Base-by-base conservation (phyloP, 176 grass and related monocot species). In the Eragrostis nindensis region DNA sequence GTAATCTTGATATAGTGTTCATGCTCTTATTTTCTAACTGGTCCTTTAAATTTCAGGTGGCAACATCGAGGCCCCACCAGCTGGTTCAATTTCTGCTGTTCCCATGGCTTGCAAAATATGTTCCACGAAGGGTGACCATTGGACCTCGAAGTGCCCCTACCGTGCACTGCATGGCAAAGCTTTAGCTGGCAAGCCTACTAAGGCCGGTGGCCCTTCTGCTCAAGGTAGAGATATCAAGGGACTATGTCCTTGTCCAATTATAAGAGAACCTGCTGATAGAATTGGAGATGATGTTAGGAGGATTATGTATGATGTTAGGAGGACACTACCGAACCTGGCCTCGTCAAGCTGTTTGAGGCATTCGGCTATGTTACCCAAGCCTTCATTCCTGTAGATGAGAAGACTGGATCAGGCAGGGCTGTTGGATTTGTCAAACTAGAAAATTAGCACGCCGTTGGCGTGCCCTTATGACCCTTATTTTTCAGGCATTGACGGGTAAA, bases 71-170 rank as follows among this genome's bases (percentile, higher is more conserved):
- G n/a, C n/a, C n/a, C n/a, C n/a, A n/a, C n/a, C n/a, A n/a, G n/a
- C n/a, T n/a, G n/a, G n/a, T n/a, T n/a, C n/a, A n/a, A n/a, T n/a
- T n/a, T n/a, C n/a, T n/a, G n/a, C n/a, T n/a, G n/a, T n/a, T n/a
- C n/a, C n/a, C n/a, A n/a, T n/a, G n/a, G n/a, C n/a, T n/a, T n/a
- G n/a, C n/a, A n/a, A n/a, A n/a, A n/a, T n/a, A n/a, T n/a, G n/a
- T n/a, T n/a, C n/a, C n/a, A n/a, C n/a, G n/a, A n/a, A 95, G 74
- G 93, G 93, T 24, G 89, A 95, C 48, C 93, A 95, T 55, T 88
- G 90, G 87, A 95, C 87, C 64, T 83, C 85, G 13, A 90, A 88
- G 49, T 92, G 90, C 46, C 90, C 93, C 44, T 92, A 90, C 82
- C 88, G 90, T 87, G 87, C 84, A 29, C 79, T 80, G 26, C 80